phyloP scores from a whole-genome alignment of 2,329 filamentous ascomycete genomes.

The Botrytis pseudocinerea region DNA sequence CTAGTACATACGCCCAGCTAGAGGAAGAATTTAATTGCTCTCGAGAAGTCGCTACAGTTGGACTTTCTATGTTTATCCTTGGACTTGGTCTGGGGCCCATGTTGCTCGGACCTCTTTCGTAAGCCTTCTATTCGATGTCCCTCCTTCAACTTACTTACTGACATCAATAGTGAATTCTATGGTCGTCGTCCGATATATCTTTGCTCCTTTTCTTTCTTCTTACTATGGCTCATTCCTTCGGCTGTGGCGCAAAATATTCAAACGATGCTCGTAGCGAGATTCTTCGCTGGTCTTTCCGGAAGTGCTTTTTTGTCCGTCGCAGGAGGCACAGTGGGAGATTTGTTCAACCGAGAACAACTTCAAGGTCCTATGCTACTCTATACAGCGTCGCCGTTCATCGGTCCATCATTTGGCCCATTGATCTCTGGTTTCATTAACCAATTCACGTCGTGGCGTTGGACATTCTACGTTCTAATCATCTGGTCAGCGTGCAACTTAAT shows the following conservation, averaged over 20 bases:
- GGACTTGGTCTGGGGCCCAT: conserved; percentile 63
- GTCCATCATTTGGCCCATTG: conserved; percentile 60
- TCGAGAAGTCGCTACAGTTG: conserved; percentile 72
- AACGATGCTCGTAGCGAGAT: conserved; percentile 75
- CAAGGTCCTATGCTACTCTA: conserved; percentile 83
- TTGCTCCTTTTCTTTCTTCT: conserved; percentile 68
- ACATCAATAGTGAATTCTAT: conserved; percentile 60
- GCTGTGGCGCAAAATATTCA: conserved; percentile 80
- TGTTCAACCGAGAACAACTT: conserved; percentile 69
- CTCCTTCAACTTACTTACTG: conserved; percentile 6
- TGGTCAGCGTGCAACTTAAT: conserved; percentile 69
- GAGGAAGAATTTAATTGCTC: conserved; percentile 72
- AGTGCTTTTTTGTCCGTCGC: conserved; percentile 71
- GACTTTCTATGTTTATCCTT: conserved; percentile 79
- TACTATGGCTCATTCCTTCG: conserved; percentile 79
- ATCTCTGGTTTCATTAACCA: conserved; percentile 83
- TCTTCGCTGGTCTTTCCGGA: conserved; percentile 73
- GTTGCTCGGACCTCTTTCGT: conserved; percentile 56
- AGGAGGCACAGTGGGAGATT: conserved; percentile 81
- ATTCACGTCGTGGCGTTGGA: conserved; percentile 74
- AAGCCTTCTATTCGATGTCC: conserved; percentile 39
- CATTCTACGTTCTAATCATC: conserved; percentile 81
- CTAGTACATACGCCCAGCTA: conserved; percentile 76
- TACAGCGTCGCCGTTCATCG: conserved; percentile 63
- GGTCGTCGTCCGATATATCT: conserved; percentile 82